Percentiles rank a stretch among this genome's conserved stretches.
Evolutionary conservation across 1,139 yeast genomes (phyloP).

Genomic region (Maudiozyma humilis): DNA sequence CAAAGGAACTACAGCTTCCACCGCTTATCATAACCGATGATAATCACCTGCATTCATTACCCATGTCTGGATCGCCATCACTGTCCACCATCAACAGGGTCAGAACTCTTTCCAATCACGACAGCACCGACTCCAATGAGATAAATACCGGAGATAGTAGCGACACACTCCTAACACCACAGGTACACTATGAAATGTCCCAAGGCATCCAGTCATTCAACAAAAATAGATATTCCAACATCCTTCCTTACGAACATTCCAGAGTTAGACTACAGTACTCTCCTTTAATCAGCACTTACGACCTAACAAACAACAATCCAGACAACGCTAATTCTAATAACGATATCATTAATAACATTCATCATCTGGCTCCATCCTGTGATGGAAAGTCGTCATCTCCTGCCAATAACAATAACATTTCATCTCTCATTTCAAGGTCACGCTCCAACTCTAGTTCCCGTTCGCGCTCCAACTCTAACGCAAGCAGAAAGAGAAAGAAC

Average conservation of each 20-base stretch:
- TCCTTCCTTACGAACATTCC: conserved; percentile 74
- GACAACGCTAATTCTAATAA: not conserved
- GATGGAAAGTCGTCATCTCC: not conserved
- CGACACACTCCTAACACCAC: conserved; percentile 25
- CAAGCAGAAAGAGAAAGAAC: conserved; percentile 3
- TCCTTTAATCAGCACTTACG: conserved; percentile 17
- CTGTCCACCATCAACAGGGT: not conserved
- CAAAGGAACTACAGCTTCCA: not conserved
- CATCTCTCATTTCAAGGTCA: not conserved
- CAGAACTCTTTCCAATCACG: not conserved
- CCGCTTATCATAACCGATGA: conserved; percentile 5
- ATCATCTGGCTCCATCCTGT: not conserved
- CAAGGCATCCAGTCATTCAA: conserved; percentile 64
- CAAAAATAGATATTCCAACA: conserved; percentile 73
- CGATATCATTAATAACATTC: conserved; percentile 3
- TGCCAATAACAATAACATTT: not conserved
- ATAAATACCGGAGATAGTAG: conserved; percentile 3
- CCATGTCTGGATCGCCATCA: not conserved
- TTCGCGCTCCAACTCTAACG: conserved; percentile 1
- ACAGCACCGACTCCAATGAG: not conserved
- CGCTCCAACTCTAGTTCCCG: not conserved
- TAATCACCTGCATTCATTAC: not conserved
- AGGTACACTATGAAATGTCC: conserved; percentile 42
- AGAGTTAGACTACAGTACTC: conserved; percentile 50
- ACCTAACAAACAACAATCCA: not conserved